Evolutionary conservation across 208 protist genomes (phyloP).

Genomic region (Acanthamoeba triangularis): DNA sequence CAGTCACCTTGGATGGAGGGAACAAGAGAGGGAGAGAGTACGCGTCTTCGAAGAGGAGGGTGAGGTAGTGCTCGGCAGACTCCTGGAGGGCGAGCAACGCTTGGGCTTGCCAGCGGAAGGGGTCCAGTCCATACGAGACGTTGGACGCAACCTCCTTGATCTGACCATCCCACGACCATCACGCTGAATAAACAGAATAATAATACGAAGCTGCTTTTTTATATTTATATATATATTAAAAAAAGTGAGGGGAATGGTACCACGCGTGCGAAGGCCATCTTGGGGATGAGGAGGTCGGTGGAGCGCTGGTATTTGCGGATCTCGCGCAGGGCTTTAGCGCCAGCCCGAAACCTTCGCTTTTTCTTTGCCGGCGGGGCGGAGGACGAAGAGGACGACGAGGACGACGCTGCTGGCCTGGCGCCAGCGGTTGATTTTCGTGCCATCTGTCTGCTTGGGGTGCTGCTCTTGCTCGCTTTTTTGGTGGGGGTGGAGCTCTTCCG

Average conservation of each 20-base stretch:
- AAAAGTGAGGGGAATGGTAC: conserved; percentile 92
- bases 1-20: neutral
- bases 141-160: conserved; percentile 9
- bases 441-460: neutral
- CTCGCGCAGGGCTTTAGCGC: conserved; percentile 99
- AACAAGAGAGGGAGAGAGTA: neutral
- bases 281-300: conserved; percentile 98
- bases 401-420: neutral
- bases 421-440: neutral
- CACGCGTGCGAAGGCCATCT: conserved; percentile 98
- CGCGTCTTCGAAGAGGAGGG: conserved; percentile 94
- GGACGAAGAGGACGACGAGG: neutral
- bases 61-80: conserved; percentile 97
- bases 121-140: neutral
- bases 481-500: neutral
- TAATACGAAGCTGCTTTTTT: too few relatives aligned
- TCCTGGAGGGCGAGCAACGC: conserved; percentile 96
- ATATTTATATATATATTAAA: neutral
- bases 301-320: conserved; percentile 99
- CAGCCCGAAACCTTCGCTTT: conserved; percentile 98
- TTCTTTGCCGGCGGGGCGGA: conserved; percentile 94
- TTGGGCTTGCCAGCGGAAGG: conserved; percentile 92
- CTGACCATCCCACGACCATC: neutral
- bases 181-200: conserved; percentile 90
- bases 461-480: neutral